Evolutionary conservation across 2,329 filamentous ascomycete species (phyloP).

Genomic region (Nemania diffusa): DNA sequence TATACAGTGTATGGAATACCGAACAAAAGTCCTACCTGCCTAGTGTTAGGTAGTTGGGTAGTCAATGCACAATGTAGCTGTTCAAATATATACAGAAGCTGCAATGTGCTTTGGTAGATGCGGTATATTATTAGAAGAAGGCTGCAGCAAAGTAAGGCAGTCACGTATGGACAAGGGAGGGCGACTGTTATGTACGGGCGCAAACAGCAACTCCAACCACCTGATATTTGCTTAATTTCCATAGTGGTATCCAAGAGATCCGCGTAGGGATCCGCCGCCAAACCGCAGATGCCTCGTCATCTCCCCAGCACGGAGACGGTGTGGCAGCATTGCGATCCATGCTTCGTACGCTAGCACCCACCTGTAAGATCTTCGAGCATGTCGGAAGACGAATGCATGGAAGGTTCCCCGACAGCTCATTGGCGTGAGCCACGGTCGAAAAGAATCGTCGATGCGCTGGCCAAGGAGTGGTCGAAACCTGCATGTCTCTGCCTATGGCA

Average conservation of each 20-base stretch:
- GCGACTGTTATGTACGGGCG: conserved; percentile 31
- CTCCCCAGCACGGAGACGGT: conserved; percentile 12
- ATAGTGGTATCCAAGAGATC: neutral
- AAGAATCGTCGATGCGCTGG: conserved; percentile 5
- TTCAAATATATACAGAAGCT: conserved; percentile 31
- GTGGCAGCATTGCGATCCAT: conserved; percentile 2
- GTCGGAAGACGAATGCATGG: conserved; percentile 2
- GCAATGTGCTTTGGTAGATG: conserved; percentile 9
- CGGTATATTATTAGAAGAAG: neutral
- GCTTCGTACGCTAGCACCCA: neutral
- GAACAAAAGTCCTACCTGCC: neutral
- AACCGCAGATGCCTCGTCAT: conserved; percentile 38
- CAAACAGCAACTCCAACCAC: conserved; percentile 43
- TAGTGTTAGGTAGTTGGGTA: neutral
- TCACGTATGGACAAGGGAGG: conserved; percentile 8
- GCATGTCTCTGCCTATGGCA: conserved; percentile 13
- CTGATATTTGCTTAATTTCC: conserved; percentile 39
- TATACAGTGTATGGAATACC: neutral
- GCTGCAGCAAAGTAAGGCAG: neutral
- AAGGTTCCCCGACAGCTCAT: conserved; percentile 11
- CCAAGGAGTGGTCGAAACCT: neutral
- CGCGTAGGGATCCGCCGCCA: conserved; percentile 20
- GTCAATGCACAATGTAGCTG: conserved; percentile 22
- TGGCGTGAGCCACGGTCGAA: conserved; percentile 3
- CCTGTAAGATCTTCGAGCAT: conserved; percentile 1